These are phyloP conservation scores for Tylopilus felleus DNA, from an alignment of 768 basidiomycete genomes.

Conservation along the genomic window DNA sequence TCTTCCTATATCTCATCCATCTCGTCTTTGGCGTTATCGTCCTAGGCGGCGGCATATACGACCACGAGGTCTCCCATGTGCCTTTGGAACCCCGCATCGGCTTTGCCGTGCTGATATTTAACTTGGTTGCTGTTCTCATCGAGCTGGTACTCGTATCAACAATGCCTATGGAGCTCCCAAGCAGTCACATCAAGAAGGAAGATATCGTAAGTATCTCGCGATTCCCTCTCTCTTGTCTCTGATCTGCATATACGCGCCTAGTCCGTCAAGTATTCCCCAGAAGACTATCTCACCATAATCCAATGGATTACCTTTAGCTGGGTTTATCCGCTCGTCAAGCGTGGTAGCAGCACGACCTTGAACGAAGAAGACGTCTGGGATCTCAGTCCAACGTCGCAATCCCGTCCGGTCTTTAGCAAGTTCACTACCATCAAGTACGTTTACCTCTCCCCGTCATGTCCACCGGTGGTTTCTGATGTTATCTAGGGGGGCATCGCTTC, in stretches of 20 bases:
- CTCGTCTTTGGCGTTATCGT: constrained; percentile 45
- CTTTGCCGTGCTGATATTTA: constrained; percentile 31
- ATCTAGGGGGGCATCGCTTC: constrained; percentile 31
- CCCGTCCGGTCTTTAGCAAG: constrained; percentile 57
- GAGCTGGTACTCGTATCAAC: constrained; percentile 47
- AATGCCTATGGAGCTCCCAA: constrained; percentile 71
- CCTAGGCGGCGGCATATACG: constrained; percentile 54
- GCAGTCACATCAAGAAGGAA: constrained; percentile 43
- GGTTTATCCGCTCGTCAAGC: constrained; percentile 62
- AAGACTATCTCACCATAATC: constrained; percentile 73
- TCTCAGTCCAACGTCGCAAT: constrained; percentile 65
- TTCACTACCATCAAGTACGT: constrained; percentile 33
- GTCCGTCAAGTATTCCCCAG: constrained; percentile 42
- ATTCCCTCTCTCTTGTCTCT: background rate
- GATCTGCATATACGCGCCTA: constrained; percentile 5
- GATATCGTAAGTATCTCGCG: constrained; percentile 54
- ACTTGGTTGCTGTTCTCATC: constrained; percentile 42
- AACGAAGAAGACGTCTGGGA: constrained; percentile 71
- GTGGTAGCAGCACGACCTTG: constrained; percentile 50
- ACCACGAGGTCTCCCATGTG: constrained; percentile 40
- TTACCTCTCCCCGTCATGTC: background rate
- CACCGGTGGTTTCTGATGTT: background rate
- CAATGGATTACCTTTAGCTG: constrained; percentile 72
- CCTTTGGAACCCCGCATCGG: constrained; percentile 37
- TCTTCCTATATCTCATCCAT: constrained; percentile 53